Conservation (phyloP, 2,329 filamentous ascomycete species). For the Conoideocrella luteorostrata region DNA sequence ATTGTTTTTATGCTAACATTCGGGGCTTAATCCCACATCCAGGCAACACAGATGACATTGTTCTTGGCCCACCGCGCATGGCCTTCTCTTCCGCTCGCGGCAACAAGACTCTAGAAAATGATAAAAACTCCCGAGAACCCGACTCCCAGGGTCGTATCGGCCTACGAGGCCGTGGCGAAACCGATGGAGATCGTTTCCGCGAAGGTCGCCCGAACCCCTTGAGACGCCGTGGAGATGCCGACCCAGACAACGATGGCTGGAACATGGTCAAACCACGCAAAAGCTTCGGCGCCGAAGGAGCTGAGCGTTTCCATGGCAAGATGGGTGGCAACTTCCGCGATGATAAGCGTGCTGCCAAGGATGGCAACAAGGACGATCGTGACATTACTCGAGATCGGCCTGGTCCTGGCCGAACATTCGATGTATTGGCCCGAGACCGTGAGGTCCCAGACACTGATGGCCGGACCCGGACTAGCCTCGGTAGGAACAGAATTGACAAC, state of each 20-base stretch:
- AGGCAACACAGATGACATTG: constrained; percentile 71
- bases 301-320: constrained; percentile 62
- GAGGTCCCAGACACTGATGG: constrained; percentile 48
- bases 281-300: constrained; percentile 66
- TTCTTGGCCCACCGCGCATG: constrained; percentile 78
- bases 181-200: constrained; percentile 44
- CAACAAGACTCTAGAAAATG: constrained; percentile 42
- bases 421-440: constrained; percentile 42
- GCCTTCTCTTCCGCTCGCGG: constrained; percentile 73
- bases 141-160: constrained; percentile 53
- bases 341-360: constrained; percentile 39
- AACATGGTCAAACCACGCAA: constrained; percentile 67
- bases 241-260: constrained; percentile 66
- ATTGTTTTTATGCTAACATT: constrained; percentile 1
- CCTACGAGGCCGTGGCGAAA: constrained; percentile 46
- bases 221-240: constrained; percentile 48
- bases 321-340: constrained; percentile 47
- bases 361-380: constrained; percentile 45
- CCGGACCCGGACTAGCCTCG: constrained; percentile 55
- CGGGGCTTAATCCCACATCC: constrained; percentile 2
- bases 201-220: constrained; percentile 40
- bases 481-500: constrained; percentile 61
- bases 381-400: constrained; percentile 43
- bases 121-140: constrained; percentile 46
- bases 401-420: constrained; percentile 40